Conservation (phyloP, 257 asterid species). For the Solanum sejunctum region DNA sequence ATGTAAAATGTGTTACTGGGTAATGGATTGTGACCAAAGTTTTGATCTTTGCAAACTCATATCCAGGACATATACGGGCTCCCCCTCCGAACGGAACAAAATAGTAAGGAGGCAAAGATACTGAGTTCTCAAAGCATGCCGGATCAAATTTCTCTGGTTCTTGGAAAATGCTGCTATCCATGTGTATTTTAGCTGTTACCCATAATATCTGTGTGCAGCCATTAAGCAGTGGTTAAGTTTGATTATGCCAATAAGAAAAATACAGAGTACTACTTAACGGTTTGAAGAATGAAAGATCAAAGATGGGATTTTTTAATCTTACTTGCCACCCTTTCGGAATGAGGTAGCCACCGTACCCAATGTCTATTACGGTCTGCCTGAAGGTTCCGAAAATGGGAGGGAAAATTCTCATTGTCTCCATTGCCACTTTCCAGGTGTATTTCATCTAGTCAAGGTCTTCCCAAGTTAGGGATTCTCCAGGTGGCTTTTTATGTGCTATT, state of each 20-base stretch:
- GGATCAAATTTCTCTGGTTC: conserved; percentile 54
- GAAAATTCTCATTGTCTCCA: conserved; percentile 48
- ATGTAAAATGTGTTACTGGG: conserved; percentile 36
- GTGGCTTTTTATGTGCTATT: conserved; percentile 23
- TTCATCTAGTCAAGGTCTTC: conserved; percentile 63
- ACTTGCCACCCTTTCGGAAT: conserved; percentile 84
- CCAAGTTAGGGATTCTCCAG: conserved; percentile 42
- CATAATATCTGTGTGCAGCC: conserved; percentile 33
- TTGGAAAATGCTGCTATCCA: conserved; percentile 39
- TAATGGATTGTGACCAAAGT: conserved; percentile 42
- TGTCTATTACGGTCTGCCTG: conserved; percentile 37
- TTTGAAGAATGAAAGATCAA: neutral
- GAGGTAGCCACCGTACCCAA: conserved; percentile 42
- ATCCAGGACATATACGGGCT: conserved; percentile 64
- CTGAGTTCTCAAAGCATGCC: conserved; percentile 30
- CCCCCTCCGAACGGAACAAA: conserved; percentile 68
- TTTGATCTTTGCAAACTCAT: conserved; percentile 59
- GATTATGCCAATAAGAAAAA: neutral
- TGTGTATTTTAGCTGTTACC: conserved; percentile 56
- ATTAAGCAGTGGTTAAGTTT: neutral
- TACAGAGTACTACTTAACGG: neutral
- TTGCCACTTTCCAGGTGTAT: conserved; percentile 64
- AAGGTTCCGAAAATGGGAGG: conserved; percentile 69
- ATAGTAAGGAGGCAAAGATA: conserved; percentile 45
- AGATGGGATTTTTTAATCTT: conserved; percentile 7